A percentile compares a stretch with the other conserved stretches of the same genome.
Evolutionary conservation across 305 asterid genomes (phyloP).

Genomic region (Solanum hybrid): DNA sequence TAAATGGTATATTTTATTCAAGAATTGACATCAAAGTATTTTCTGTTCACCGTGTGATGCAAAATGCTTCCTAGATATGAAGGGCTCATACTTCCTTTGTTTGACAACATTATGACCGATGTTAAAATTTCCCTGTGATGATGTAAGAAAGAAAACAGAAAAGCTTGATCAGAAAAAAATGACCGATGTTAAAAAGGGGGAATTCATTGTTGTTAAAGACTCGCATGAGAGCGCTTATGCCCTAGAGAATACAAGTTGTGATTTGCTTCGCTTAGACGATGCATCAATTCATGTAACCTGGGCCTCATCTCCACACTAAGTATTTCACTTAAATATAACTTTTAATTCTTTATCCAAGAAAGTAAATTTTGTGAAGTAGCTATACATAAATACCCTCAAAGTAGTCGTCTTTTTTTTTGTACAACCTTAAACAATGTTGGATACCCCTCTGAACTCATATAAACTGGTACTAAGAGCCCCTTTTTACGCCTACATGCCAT

Average conservation of each 20-base stretch:
- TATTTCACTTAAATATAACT: neutral
- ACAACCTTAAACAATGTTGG: neutral
- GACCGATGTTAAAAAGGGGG: neutral
- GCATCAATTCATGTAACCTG: neutral
- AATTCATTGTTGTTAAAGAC: neutral
- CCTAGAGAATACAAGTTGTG: neutral
- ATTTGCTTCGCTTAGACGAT: neutral
- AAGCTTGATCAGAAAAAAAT: neutral
- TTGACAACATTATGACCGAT: neutral
- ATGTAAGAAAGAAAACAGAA: neutral
- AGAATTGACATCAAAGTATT: neutral
- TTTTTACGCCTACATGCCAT: neutral
- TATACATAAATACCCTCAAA: neutral
- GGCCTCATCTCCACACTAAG: neutral
- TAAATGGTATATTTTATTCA: neutral
- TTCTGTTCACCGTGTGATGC: neutral
- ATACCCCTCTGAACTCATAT: neutral
- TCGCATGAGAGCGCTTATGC: neutral
- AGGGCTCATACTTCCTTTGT: neutral
- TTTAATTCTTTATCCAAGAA: neutral
- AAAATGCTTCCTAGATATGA: neutral
- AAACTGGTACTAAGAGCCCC: neutral
- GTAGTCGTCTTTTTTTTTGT: neutral
- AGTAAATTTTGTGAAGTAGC: neutral
- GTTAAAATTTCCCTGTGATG: neutral